Base-by-base conservation (phyloP, 2,329 filamentous ascomycete species). In the Pseudohalonectria lignicola region DNA sequence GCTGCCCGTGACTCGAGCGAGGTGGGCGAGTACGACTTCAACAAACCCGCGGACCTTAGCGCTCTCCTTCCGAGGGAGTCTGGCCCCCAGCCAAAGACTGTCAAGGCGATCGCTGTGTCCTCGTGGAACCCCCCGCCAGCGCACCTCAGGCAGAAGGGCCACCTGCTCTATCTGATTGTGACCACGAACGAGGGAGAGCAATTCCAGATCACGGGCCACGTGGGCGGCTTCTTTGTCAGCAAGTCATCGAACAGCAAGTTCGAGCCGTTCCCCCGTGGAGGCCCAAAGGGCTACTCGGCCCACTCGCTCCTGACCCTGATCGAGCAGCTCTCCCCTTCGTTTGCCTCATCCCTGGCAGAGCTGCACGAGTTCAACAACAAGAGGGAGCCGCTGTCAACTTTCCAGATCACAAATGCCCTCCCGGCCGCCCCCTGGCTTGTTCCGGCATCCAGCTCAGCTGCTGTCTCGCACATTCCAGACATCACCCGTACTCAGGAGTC, bases 51-150 rank as follows among this genome's bases (percentile, higher is more conserved):
- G 2, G 70, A 78, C 10, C 66, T 92, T 33, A 73, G 77, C 30
- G 79, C 73, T 9, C 73, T 96, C 35, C 63, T 95, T 13, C 84
- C 87, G 4, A 67, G 71, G 38, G 59, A 71, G 26, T 69, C 79
- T 43, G 74, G 80, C 13, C 64, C 79, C 16, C 69, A 83, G 4
- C 90, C 90, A 3, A 95, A 90, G 70, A 94, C 88, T 1, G 73
- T 98, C 49, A 96, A 95, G 64, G 76, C 79, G 12, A 76, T 98
- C 38, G 79, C 85, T 21, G 67, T 98, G 21, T 96, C 92, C 12
- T 73, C 87, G 5, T 98, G 92, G 92, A 96, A 96, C 63, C 92
- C 93, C 28, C 88, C 90, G 30, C 92, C 92, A 34, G 87, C 90
- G 56, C 78, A 94, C 55, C 74, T 95, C 37, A 79, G 88, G 47